These are phyloP conservation scores for Monilinia laxa DNA, from an alignment of 2,329 filamentous ascomycete genomes.

Conservation along the genomic window DNA sequence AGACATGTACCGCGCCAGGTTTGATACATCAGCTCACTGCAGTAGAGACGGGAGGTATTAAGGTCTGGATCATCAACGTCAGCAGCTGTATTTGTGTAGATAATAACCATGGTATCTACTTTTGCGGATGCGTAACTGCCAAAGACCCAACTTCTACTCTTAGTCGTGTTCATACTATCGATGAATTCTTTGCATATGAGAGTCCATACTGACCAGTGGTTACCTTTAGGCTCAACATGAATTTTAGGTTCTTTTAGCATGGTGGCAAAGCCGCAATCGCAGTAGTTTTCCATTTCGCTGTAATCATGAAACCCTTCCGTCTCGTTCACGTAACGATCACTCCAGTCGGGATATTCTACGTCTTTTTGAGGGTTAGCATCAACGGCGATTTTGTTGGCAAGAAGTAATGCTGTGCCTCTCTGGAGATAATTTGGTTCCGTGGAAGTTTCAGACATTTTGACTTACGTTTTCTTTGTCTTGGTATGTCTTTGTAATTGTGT, in stretches of 20 bases:
- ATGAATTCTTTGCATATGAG: too few species aligned
- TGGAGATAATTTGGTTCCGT: background rate
- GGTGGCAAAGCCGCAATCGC: too few species aligned
- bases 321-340: background rate
- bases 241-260: background rate
- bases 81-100: background rate
- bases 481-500: too few species aligned
- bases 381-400: background rate
- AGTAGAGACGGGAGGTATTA: background rate
- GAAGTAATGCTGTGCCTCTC: background rate
- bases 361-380: background rate
- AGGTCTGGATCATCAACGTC: background rate
- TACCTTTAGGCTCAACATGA: too few species aligned
- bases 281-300: too few species aligned
- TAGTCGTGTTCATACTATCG: fast-evolving
- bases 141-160: background rate
- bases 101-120: background rate
- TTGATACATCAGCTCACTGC: constrained; percentile 2
- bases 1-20: background rate
- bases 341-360: background rate
- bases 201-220: too few species aligned
- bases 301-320: background rate
- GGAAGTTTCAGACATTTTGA: too few species aligned
- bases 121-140: background rate
- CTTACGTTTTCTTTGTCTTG: too few species aligned